Evolutionary conservation across 345 rosid genomes (phyloP).

Genomic region (Salix koriyanagi): DNA sequence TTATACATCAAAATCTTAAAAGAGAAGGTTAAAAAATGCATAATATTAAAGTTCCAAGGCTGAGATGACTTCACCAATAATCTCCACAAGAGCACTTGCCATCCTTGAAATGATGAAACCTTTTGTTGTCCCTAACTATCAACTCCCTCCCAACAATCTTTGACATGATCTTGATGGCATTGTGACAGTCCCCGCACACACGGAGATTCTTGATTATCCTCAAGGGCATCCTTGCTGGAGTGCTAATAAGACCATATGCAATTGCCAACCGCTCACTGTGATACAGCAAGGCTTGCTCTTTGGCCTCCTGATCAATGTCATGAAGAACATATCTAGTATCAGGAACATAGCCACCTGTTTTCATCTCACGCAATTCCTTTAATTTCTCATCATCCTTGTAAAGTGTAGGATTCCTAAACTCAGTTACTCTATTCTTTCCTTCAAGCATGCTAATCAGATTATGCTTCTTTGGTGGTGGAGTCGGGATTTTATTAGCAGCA

Average conservation of each 20-base stretch:
- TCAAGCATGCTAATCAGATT: conserved; percentile 57
- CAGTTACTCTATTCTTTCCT: conserved; percentile 55
- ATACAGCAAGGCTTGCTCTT: conserved; percentile 71
- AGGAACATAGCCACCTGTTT: conserved; percentile 53
- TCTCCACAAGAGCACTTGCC: conserved; percentile 50
- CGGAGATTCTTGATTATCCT: conserved; percentile 78
- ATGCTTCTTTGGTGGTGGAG: conserved; percentile 52
- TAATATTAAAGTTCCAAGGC: background rate
- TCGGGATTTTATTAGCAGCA: conserved; percentile 40
- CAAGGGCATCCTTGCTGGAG: conserved; percentile 60
- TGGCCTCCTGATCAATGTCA: conserved; percentile 79
- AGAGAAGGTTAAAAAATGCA: background rate
- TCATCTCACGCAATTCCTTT: conserved; percentile 45
- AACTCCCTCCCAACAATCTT: conserved; percentile 66
- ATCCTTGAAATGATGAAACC: conserved; percentile 64
- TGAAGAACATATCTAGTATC: conserved; percentile 69
- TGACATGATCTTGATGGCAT: conserved; percentile 81
- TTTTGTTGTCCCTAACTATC: conserved; percentile 74
- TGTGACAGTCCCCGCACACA: conserved; percentile 72
- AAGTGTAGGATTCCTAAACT: conserved; percentile 51
- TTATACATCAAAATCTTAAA: background rate
- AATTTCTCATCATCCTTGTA: conserved; percentile 67
- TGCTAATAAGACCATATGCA: conserved; percentile 72
- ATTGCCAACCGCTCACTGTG: conserved; percentile 79
- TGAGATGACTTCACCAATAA: conserved; percentile 35